A percentile compares a stretch with the other conserved stretches of the same genome.
Conservation (phyloP, 1,139 yeast species). For the Zygoascus hellenicus region DNA sequence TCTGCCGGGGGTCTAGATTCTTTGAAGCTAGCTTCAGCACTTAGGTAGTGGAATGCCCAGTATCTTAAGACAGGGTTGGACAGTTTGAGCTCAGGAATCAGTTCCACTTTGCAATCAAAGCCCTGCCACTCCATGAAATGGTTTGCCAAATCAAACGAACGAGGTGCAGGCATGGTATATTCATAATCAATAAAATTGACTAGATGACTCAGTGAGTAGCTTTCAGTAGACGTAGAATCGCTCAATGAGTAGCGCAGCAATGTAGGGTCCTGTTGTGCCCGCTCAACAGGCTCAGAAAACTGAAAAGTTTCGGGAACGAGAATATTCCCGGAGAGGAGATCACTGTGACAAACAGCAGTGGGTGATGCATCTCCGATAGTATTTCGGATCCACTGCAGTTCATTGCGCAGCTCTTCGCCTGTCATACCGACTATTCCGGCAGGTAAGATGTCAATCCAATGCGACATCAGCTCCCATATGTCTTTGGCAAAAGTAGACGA, state of each 20-base stretch:
- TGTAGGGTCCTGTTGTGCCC: too few relatives aligned
- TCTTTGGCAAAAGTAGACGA: slow-evolving; percentile 29
- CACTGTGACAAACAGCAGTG: slow-evolving; percentile 63
- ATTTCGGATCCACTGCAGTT: slow-evolving; percentile 50
- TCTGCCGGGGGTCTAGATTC: slow-evolving; percentile 18
- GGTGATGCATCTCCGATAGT: slow-evolving; percentile 37
- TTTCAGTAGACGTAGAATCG: too few relatives aligned
- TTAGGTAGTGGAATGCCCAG: slow-evolving; percentile 42
- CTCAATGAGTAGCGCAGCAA: too few relatives aligned
- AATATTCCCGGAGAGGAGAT: slow-evolving; percentile 65
- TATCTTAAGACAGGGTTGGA: slow-evolving; percentile 43
- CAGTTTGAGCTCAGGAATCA: slow-evolving; percentile 50
- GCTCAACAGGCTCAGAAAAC: too few relatives aligned
- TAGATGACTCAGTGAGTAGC: slow-evolving; percentile 11
- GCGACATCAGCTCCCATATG: slow-evolving; percentile 55
- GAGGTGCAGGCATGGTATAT: slow-evolving; percentile 72
- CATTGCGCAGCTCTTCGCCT: slow-evolving; percentile 39
- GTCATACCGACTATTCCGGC: slow-evolving; percentile 23
- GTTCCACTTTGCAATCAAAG: slow-evolving; percentile 57
- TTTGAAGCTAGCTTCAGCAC: slow-evolving; percentile 20
- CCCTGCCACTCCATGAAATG: slow-evolving; percentile 90
- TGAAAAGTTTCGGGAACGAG: slow-evolving; percentile 46
- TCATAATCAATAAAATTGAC: slow-evolving; percentile 74
- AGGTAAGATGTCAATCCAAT: slow-evolving; percentile 62
- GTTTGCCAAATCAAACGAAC: slow-evolving; percentile 81